These are phyloP conservation scores for Penicillium nucicola DNA, from an alignment of 495 filamentous ascomycete species.

Conservation along the genomic window DNA sequence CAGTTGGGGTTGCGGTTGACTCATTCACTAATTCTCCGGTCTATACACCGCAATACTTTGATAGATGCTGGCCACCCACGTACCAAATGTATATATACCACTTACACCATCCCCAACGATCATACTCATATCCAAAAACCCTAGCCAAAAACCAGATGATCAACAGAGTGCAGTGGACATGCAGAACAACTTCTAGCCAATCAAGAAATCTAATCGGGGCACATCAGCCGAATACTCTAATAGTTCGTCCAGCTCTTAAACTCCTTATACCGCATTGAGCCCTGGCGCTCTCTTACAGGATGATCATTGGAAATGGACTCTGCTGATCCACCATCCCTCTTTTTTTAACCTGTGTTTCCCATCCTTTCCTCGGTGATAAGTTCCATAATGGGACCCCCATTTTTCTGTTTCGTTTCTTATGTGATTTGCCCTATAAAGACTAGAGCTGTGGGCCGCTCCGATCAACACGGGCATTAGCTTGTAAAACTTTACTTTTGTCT, in stretches of 20 bases:
- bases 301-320: conserved; percentile 1
- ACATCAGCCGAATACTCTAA: not conserved
- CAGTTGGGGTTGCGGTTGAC: no score
- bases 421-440: not conserved
- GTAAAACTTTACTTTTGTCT: not conserved
- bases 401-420: not conserved
- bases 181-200: conserved; percentile 4
- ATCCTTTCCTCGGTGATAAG: not conserved
- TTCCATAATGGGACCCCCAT: not conserved
- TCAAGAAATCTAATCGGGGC: not conserved
- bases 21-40: no score
- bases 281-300: not conserved
- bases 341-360: not conserved
- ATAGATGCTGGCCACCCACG: no score
- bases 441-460: not conserved
- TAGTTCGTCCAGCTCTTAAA: not conserved
- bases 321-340: conserved; percentile 4
- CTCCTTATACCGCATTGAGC: not conserved
- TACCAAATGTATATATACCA: not conserved
- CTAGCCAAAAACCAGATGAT: not conserved
- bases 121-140: no score
- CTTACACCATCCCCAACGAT: not conserved
- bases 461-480: not conserved
- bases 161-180: not conserved
- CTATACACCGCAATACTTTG: no score